A percentile compares a stretch with the other conserved stretches of the same genome.
Conservation (phyloP, 345 rosid genomes). For the Rhodomyrtus tomentosa region DNA sequence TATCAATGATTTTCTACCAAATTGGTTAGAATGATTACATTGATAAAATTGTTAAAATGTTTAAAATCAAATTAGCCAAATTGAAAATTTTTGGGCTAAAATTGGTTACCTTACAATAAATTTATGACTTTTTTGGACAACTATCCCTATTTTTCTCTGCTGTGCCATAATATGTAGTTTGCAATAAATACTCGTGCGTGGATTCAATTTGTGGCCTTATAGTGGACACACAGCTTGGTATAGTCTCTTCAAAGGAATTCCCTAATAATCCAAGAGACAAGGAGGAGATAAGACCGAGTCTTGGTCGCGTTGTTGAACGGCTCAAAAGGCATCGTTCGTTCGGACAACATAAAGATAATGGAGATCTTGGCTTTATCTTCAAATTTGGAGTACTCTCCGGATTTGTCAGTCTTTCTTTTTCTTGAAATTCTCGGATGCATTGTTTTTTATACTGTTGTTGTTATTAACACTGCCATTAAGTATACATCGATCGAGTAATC, state of each 20-base stretch:
- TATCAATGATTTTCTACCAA: too few relatives aligned
- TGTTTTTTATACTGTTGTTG: neutral
- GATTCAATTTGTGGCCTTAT: neutral
- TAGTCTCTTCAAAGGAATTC: neutral
- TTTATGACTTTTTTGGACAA: neutral
- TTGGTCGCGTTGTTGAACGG: neutral
- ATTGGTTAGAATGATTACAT: too few relatives aligned
- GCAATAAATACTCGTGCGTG: neutral
- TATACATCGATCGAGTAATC: too few relatives aligned
- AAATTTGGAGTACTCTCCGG: neutral
- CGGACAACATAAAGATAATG: neutral
- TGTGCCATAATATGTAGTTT: fast-evolving
- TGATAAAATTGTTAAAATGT: too few relatives aligned
- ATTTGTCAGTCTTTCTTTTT: neutral
- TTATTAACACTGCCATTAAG: too few relatives aligned
- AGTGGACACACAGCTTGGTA: neutral
- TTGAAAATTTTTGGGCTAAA: too few relatives aligned
- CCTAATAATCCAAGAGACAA: neutral
- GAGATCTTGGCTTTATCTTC: neutral
- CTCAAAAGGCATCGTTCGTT: neutral
- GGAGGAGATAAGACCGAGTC: neutral
- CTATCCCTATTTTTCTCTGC: neutral
- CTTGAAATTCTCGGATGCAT: neutral
- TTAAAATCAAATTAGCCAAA: too few relatives aligned
- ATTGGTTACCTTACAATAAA: too few relatives aligned